Percentiles rank a stretch among this genome's conserved stretches.
These are phyloP conservation scores for Ogataea hybrid DNA, from an alignment of 1,139 yeast species.

Conservation along the genomic window DNA sequence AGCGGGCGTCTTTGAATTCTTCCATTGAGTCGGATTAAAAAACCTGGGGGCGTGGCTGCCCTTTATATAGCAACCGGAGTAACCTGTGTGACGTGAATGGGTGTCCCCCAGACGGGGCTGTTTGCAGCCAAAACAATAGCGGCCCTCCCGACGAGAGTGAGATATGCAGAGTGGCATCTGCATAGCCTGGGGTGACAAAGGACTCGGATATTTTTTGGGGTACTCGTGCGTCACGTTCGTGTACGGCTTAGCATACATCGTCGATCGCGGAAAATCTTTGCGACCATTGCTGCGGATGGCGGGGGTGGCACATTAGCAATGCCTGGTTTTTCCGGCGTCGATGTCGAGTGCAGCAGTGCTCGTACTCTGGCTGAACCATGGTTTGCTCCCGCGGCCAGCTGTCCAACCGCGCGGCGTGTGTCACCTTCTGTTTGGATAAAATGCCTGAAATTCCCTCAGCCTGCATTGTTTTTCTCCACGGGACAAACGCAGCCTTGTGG, in stretches of 20 bases:
- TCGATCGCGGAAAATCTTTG: neutral
- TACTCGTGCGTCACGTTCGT: no score
- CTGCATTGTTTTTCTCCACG: neutral
- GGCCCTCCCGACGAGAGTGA: neutral
- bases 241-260: neutral
- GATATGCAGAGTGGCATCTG: neutral
- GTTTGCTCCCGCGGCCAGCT: no score
- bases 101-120: no score
- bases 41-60: neutral
- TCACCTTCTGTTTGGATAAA: no score
- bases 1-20: conserved; percentile 2
- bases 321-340: neutral
- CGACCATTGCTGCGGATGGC: neutral
- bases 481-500: neutral
- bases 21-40: neutral
- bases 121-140: neutral
- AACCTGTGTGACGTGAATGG: no score
- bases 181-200: neutral
- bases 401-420: no score
- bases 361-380: no score
- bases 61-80: neutral
- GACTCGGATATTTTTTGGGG: neutral
- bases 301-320: neutral
- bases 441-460: neutral
- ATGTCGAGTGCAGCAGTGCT: neutral